These are phyloP conservation scores for Lentinula edodes DNA, from an alignment of 768 basidiomycete genomes.

Conservation along the genomic window DNA sequence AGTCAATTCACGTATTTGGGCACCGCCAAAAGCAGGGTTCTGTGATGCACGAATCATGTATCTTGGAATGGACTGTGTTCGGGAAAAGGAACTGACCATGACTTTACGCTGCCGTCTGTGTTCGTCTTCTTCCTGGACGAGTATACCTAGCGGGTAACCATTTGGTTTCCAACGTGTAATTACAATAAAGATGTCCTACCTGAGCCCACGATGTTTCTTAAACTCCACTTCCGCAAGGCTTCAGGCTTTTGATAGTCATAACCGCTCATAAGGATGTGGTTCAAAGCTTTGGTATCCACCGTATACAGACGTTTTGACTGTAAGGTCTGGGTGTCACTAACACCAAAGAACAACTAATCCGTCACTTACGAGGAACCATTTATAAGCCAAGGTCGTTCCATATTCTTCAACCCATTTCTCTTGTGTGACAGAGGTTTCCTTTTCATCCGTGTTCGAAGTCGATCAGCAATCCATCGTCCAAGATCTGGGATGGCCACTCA, in stretches of 20 bases:
- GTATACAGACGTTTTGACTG: constrained; percentile 35
- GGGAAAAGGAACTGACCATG: constrained; percentile 24
- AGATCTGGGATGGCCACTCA: constrained; percentile 6
- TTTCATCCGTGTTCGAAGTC: neutral
- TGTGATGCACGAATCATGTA: constrained; percentile 6
- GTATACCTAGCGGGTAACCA: constrained; percentile 33
- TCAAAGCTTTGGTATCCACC: constrained; percentile 39
- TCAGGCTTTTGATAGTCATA: constrained; percentile 37
- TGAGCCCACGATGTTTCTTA: constrained; percentile 27
- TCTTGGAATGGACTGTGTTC: neutral
- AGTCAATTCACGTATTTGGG: constrained; percentile 33
- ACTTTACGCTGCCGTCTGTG: constrained; percentile 40
- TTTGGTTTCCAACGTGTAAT: neutral
- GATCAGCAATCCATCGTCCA: neutral
- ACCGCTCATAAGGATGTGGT: constrained; percentile 39
- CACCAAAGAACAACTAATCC: neutral
- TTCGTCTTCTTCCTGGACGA: constrained; percentile 43
- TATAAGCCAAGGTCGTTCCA: constrained; percentile 27
- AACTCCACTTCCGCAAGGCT: constrained; percentile 11
- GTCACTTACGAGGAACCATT: constrained; percentile 24
- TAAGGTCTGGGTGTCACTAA: neutral
- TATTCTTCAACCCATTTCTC: constrained; percentile 31
- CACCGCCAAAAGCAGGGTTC: constrained; percentile 42
- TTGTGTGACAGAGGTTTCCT: constrained; percentile 16
- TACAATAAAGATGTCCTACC: constrained; percentile 14